phyloP scores from a whole-genome alignment of 768 basidiomycete genomes.

The Lentinula guzmanii region DNA sequence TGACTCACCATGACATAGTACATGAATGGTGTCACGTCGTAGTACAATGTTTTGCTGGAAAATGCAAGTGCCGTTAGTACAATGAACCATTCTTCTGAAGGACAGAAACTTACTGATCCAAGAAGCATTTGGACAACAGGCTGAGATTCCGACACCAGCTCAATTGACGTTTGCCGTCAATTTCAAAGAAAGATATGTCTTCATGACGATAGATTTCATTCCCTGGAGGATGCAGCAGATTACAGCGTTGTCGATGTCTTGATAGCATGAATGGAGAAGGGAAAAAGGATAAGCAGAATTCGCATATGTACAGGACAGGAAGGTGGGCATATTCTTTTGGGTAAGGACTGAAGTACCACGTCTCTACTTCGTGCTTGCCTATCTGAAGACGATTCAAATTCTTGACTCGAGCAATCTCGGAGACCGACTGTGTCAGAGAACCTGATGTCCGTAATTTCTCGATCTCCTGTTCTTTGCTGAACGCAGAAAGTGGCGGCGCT shows the following conservation, averaged over 20 bases:
- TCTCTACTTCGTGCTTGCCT: conserved; percentile 93
- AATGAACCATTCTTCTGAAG: not conserved
- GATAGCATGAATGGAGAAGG: conserved; percentile 86
- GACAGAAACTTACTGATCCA: conserved; percentile 78
- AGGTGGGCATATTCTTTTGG: conserved; percentile 97
- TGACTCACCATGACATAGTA: conserved; percentile 93
- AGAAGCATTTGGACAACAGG: conserved; percentile 94
- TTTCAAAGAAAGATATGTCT: conserved; percentile 96
- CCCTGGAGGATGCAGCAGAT: conserved; percentile 88
- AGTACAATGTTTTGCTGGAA: conserved; percentile 92
- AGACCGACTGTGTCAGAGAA: conserved; percentile 98
- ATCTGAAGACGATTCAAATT: conserved; percentile 97
- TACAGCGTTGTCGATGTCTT: conserved; percentile 89
- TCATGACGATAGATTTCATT: conserved; percentile 99
- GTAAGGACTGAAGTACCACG: conserved; percentile 99
- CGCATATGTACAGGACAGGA: conserved; percentile 94
- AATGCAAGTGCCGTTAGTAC: conserved; percentile 2
- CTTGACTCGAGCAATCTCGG: conserved; percentile 96
- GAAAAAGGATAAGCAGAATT: conserved; percentile 94
- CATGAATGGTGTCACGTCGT: conserved; percentile 99
- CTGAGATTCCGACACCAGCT: conserved; percentile 97
- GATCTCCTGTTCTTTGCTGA: conserved; percentile 98
- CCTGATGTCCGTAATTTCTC: conserved; percentile 97
- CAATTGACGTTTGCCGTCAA: conserved; percentile 93
- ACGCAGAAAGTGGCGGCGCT: conserved; percentile 50